These are phyloP conservation scores for Talaromyces sp. DNA, from an alignment of 2,329 filamentous ascomycete species.

Conservation along the genomic window DNA sequence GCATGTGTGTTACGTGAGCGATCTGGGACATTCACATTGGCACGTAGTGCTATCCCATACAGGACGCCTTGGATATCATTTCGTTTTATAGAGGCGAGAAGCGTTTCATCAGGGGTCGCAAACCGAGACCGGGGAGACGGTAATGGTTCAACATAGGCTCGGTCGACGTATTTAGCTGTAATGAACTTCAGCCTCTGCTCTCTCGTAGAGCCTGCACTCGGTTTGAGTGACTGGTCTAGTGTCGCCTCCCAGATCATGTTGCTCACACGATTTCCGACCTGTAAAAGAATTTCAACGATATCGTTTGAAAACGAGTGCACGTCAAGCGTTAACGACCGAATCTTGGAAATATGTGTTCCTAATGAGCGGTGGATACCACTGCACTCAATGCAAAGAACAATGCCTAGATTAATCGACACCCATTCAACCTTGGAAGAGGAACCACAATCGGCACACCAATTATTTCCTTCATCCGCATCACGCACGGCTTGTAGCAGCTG, in stretches of 20 bases:
- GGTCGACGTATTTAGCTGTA: constrained; percentile 89
- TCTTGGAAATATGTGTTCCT: constrained; percentile 96
- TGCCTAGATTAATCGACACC: constrained; percentile 97
- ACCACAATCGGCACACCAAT: constrained; percentile 91
- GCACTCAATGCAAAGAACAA: constrained; percentile 96
- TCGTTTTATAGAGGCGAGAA: constrained; percentile 90
- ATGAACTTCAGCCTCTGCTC: constrained; percentile 95
- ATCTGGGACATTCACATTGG: constrained; percentile 84
- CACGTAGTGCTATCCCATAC: constrained; percentile 83
- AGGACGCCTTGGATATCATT: constrained; percentile 94
- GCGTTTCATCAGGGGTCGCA: constrained; percentile 78
- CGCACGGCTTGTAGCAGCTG: constrained; percentile 84
- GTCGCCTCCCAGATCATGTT: constrained; percentile 96
- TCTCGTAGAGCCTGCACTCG: constrained; percentile 73
- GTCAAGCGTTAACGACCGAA: constrained; percentile 91
- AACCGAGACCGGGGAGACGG: constrained; percentile 76
- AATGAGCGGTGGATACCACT: constrained; percentile 95
- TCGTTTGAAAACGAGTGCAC: constrained; percentile 96
- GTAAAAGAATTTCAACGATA: constrained; percentile 89
- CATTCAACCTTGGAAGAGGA: constrained; percentile 93
- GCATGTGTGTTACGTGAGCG: constrained; percentile 85
- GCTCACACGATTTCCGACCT: constrained; percentile 89
- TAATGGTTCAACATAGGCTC: constrained; percentile 73
- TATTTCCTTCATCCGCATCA: constrained; percentile 89
- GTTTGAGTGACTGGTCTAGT: constrained; percentile 74